Evolutionary conservation across 805 yeast species (phyloP), one percentile per base, ranked within the genome.

Genomic region (Wickerhamomyces sydowiorum): DNA sequence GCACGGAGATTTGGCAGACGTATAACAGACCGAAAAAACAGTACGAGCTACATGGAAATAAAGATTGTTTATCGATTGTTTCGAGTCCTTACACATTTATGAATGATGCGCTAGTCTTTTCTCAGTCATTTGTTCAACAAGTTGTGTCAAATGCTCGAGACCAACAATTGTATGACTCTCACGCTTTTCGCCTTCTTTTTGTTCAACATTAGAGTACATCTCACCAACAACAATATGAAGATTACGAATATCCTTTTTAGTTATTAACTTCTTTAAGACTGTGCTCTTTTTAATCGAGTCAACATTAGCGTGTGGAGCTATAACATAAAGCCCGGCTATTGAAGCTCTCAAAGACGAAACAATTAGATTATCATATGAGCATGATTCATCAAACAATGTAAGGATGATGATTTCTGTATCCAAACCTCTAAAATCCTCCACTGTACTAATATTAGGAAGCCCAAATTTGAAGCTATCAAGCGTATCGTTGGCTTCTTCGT

Each of bases 321-420:
- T 5, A 5, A 38, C n/a, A 18, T 38, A 38, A 4, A 38, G 15
- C n/a, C 41, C 41, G 5, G 5, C 7, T 12, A n/a, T 38, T 8
- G 41, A 14, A 15, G 33, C 15, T 5, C 22, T 8, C 5, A 30
- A 5, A 7, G 31, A 36, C 5, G 20, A 14, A 8, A 14, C 10
- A 15, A 38, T 8, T 5, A 29, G 23, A 4, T 13, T 13, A 9
- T 36, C 39, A 19, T 30, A 14, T 6, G 36, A 23, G 2, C 7
- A 10, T 7, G 44, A 19, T 18, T 33, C 23, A 5, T 17, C 36
- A 12, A 4, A 12, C 5, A 41, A 19, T 1, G 50, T 36, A 2
- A 41, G 20, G 7, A 47, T 47, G 6, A 44, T 38, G 14, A 41
- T 32, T 10, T 44, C 43, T 15, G 31, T 37, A 8, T 8, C 7